A percentile compares a stretch with the other conserved stretches of the same genome.
phyloP scores from a whole-genome alignment of 257 asterid genomes.

The Eustoma russellianum region DNA sequence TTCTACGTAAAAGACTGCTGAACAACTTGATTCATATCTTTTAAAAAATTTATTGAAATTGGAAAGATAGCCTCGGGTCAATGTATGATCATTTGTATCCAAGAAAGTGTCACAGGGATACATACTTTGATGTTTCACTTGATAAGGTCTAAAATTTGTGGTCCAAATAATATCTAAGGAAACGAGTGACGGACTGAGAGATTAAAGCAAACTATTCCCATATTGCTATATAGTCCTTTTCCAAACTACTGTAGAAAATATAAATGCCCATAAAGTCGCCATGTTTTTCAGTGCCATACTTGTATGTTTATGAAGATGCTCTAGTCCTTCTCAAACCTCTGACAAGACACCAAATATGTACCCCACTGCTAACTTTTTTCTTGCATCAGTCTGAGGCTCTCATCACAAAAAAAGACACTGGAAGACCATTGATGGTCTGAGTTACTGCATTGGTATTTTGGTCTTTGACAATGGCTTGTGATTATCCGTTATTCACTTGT shows the following conservation, averaged over 20 bases:
- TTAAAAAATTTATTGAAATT: too few relatives aligned
- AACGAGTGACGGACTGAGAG: slow-evolving; percentile 15
- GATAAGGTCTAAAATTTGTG: slow-evolving; percentile 5
- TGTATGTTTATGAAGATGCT: slow-evolving; percentile 30
- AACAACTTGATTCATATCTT: too few relatives aligned
- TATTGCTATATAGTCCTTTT: slow-evolving; percentile 26
- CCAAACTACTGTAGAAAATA: slow-evolving; percentile 18
- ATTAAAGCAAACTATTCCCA: slow-evolving; percentile 25
- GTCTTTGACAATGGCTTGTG: slow-evolving; percentile 7
- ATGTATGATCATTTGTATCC: too few relatives aligned
- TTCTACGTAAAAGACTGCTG: too few relatives aligned
- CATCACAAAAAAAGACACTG: slow-evolving; percentile 12
- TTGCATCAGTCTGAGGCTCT: slow-evolving; percentile 13
- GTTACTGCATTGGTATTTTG: not conserved
- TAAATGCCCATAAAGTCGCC: slow-evolving; percentile 27
- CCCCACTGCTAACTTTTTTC: slow-evolving; percentile 12
- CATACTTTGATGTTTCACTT: too few relatives aligned
- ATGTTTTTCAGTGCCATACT: slow-evolving; percentile 48
- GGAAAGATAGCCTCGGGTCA: too few relatives aligned
- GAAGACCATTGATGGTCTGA: slow-evolving; percentile 10
- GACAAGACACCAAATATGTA: slow-evolving; percentile 21
- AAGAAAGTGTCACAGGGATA: too few relatives aligned
- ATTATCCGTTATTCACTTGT: slow-evolving; percentile 1
- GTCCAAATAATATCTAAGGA: slow-evolving; percentile 13
- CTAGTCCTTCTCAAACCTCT: slow-evolving; percentile 27